These are phyloP conservation scores for Chrysoporthe deuterocubensis DNA, from an alignment of 2,329 filamentous ascomycete genomes.

Conservation along the genomic window DNA sequence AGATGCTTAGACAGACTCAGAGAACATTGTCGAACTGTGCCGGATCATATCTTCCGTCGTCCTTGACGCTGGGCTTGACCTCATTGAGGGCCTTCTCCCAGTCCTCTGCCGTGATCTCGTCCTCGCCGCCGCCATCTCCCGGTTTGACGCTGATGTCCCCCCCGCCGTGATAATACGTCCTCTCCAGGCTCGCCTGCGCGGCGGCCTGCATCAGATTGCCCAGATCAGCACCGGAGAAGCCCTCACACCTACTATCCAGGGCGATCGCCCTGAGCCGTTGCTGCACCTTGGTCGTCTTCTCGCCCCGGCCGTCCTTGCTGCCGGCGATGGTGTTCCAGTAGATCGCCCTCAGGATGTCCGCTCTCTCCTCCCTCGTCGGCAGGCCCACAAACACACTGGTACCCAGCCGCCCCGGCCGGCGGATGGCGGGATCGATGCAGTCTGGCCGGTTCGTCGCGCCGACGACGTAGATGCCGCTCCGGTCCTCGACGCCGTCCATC, in stretches of 20 bases:
- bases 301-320: slow-evolving; percentile 39
- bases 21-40: slow-evolving; percentile 24
- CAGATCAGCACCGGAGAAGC: slow-evolving; percentile 75
- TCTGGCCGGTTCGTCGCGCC: slow-evolving; percentile 94
- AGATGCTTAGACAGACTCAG: not conserved
- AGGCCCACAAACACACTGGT: slow-evolving; percentile 89
- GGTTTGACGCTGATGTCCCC: slow-evolving; percentile 30
- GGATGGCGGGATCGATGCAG: slow-evolving; percentile 94
- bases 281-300: not conserved
- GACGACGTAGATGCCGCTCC: slow-evolving; percentile 89
- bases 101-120: slow-evolving; percentile 45
- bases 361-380: slow-evolving; percentile 74
- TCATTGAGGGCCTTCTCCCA: slow-evolving; percentile 57
- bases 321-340: slow-evolving; percentile 57
- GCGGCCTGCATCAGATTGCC: slow-evolving; percentile 53
- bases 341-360: slow-evolving; percentile 80
- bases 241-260: slow-evolving; percentile 66
- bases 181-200: slow-evolving; percentile 44
- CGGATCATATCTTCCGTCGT: slow-evolving; percentile 45
- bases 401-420: slow-evolving; percentile 87
- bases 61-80: slow-evolving; percentile 55
- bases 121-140: slow-evolving; percentile 36
- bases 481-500: slow-evolving; percentile 80
- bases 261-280: slow-evolving; percentile 64
- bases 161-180: slow-evolving; percentile 32